phyloP scores from a whole-genome alignment of 176 grass and related monocot genomes.

The Rhynchospora breviuscula region DNA sequence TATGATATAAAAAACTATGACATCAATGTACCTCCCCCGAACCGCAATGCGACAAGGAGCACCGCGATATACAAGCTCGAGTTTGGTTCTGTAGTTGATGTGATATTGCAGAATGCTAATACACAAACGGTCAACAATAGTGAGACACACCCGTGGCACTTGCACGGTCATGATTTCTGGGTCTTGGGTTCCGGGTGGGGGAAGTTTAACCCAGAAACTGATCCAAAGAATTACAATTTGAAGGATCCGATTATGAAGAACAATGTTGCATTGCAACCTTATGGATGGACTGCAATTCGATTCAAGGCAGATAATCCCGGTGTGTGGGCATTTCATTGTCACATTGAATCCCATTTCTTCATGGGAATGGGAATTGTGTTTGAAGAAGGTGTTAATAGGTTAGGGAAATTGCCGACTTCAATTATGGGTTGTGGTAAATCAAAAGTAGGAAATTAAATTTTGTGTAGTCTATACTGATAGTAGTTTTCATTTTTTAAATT shows the following conservation, averaged over 20 bases:
- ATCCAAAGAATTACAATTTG: slow-evolving; percentile 51
- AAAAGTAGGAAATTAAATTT: slow-evolving; percentile 27
- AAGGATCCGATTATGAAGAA: slow-evolving; percentile 53
- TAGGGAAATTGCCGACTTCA: slow-evolving; percentile 31
- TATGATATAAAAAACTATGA: slow-evolving; percentile 47
- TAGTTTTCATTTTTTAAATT: neutral
- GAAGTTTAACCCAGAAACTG: slow-evolving; percentile 41
- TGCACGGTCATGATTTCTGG: slow-evolving; percentile 86
- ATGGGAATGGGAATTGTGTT: slow-evolving; percentile 86
- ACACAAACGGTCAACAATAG: slow-evolving; percentile 37
- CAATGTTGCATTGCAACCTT: slow-evolving; percentile 67
- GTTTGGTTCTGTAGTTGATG: slow-evolving; percentile 61
- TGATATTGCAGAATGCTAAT: slow-evolving; percentile 84
- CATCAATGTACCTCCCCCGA: slow-evolving; percentile 12
- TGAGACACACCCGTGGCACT: slow-evolving; percentile 91
- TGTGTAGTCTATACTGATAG: neutral
- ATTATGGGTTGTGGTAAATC: slow-evolving; percentile 59
- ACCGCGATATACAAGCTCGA: slow-evolving; percentile 40
- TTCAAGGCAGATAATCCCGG: slow-evolving; percentile 69
- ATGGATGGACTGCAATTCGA: slow-evolving; percentile 61
- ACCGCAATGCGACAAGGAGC: slow-evolving; percentile 38
- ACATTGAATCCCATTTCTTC: slow-evolving; percentile 74
- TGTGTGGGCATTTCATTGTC: slow-evolving; percentile 83
- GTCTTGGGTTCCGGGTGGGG: slow-evolving; percentile 49
- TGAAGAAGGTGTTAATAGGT: slow-evolving; percentile 51